Percentiles rank a stretch among this genome's conserved stretches.
Conservation (phyloP, 1,284 basidiomycete genomes). For the Ustilago curta region DNA sequence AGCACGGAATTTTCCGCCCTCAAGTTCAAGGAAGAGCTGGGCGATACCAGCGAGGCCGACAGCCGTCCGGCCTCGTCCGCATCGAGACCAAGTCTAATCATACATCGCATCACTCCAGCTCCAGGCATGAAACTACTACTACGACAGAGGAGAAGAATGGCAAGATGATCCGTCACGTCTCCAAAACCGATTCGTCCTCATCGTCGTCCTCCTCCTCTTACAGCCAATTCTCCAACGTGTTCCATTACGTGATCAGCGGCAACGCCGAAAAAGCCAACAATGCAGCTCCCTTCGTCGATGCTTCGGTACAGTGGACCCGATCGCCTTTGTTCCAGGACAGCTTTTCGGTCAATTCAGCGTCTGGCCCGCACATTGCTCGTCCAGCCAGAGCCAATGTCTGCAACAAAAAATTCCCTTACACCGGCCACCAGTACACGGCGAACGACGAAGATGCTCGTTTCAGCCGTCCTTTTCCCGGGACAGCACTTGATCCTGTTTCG, state of each 20-base stretch:
- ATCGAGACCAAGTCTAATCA: slow-evolving; percentile 10
- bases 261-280: slow-evolving; percentile 19
- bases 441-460: slow-evolving; percentile 28
- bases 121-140: slow-evolving; percentile 1
- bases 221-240: slow-evolving; percentile 23
- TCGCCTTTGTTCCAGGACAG: slow-evolving; percentile 1
- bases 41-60: background rate
- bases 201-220: slow-evolving; percentile 23
- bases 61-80: background rate
- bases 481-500: slow-evolving; percentile 28
- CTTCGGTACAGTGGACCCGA: slow-evolving; percentile 31
- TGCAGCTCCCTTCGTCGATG: slow-evolving; percentile 28
- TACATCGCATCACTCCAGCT: background rate
- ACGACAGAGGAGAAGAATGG: slow-evolving; percentile 10
- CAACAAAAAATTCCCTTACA: slow-evolving; percentile 42
- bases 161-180: background rate
- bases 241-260: slow-evolving; percentile 30
- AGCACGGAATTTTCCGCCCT: too few species aligned
- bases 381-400: slow-evolving; percentile 36
- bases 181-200: slow-evolving; percentile 4
- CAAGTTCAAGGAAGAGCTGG: background rate
- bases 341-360: slow-evolving; percentile 4
- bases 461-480: slow-evolving; percentile 12
- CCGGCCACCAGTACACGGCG: slow-evolving; percentile 12
- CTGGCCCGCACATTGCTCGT: slow-evolving; percentile 24